Evolutionary conservation across 2,329 filamentous ascomycete genomes (phyloP).

Genomic region (Neodidymelliopsis sp.): DNA sequence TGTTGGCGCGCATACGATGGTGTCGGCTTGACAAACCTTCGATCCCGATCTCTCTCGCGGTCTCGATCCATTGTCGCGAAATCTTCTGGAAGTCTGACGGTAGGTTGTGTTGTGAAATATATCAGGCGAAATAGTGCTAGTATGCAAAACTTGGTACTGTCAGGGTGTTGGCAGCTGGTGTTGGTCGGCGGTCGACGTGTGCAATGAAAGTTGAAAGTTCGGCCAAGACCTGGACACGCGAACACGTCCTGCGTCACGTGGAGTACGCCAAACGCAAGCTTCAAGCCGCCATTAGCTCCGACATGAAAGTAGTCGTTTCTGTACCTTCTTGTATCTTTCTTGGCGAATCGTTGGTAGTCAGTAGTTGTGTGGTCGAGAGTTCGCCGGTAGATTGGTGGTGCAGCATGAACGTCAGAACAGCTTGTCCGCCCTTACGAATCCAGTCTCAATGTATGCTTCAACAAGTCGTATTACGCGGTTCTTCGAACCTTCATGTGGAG

Average conservation of each 20-base stretch:
- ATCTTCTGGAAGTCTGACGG: background rate
- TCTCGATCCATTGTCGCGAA: slow-evolving; percentile 46
- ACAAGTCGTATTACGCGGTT: too few relatives aligned
- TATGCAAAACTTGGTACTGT: background rate
- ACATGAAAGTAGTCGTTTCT: background rate
- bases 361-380: background rate
- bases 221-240: slow-evolving; percentile 17
- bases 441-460: too few relatives aligned
- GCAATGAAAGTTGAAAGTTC: slow-evolving; percentile 15
- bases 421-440: too few relatives aligned
- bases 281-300: background rate
- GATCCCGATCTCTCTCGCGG: slow-evolving; percentile 52
- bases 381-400: background rate
- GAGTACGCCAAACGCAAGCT: slow-evolving; percentile 1
- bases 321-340: background rate
- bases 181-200: slow-evolving; percentile 1
- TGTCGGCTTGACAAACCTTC: slow-evolving; percentile 51
- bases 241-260: slow-evolving; percentile 14
- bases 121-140: slow-evolving; percentile 1
- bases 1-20: slow-evolving; percentile 20
- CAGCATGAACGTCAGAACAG: too few relatives aligned
- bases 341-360: background rate
- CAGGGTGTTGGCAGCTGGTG: background rate
- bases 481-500: too few relatives aligned
- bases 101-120: slow-evolving; percentile 1